Base-by-base conservation (phyloP, 2,329 filamentous ascomycete genomes). In the Calonectria multiphialidica region DNA sequence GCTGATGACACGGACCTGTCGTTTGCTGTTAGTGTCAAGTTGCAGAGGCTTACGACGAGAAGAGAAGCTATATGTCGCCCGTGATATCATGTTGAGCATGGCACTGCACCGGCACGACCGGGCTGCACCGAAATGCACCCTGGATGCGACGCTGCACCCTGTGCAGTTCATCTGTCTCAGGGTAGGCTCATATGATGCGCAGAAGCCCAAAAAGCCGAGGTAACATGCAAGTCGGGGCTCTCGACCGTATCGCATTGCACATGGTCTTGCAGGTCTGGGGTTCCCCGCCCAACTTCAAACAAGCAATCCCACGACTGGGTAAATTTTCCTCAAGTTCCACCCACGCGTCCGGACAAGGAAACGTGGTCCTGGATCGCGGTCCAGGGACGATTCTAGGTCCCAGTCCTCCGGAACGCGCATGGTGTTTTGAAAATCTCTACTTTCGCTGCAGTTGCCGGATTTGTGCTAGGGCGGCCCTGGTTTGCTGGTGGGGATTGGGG, bases 281-380 rank as follows among this genome's bases (percentile, higher is more conserved):
- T 59, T 59, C 53, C 53, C 53, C 35, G 53, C 53, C 53, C 53
- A 59, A 59, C 13, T 59, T 59, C 53, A 59, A 40, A 40, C 53
- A 10, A 40, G 33, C 33, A 37, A 37, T 37, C 33, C 15, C n/a
- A 28, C 35, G 23, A 13, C 53, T 28, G 37, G 53, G 33, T 28
- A 40, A 59, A 59, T 59, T 59, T 9, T 37, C 5, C 53, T 40
- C 15, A 4, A 59, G 53, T 59, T 59, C 53, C 53, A 59, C 53
- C 33, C 25, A 33, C 53, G 21, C 21, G 9, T 37, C 35, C 15
- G 7, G 10, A 23, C 53, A 59, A 59, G 53, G 53, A 25, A 59
- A 10, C 21, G 53, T 23, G 21, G 53, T 59, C 5, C 35, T 40
- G 40, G 23, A 35, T 25, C 25, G 18, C 35, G 21, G 21, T 33